Percentiles rank a stretch among this genome's conserved stretches.
Evolutionary conservation across 805 yeast species (phyloP).

Genomic region (Suhomyces kilbournensis): DNA sequence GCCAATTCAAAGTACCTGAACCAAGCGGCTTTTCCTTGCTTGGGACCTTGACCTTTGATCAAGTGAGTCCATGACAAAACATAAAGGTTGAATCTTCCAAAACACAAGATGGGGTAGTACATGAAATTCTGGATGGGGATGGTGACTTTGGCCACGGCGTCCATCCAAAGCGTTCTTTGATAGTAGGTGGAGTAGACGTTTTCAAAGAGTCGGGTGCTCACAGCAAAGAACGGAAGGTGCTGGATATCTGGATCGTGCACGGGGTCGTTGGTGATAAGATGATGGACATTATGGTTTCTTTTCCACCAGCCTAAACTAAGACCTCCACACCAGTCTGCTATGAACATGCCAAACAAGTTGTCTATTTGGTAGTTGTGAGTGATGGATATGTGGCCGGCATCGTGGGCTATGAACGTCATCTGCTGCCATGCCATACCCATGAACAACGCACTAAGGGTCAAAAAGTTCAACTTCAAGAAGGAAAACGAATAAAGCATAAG

Average conservation of each 20-base stretch:
- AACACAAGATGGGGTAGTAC: constrained; percentile 75
- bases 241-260: constrained; percentile 94
- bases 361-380: constrained; percentile 79
- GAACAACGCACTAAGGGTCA: constrained; percentile 55
- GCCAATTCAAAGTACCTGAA: constrained; percentile 72
- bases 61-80: constrained; percentile 78
- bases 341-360: constrained; percentile 64
- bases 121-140: constrained; percentile 66
- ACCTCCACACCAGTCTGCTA: constrained; percentile 86
- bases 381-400: constrained; percentile 82
- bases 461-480: constrained; percentile 45
- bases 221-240: constrained; percentile 89
- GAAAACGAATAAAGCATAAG: constrained; percentile 50
- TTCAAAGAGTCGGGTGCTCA: constrained; percentile 65
- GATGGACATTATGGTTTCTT: constrained; percentile 90
- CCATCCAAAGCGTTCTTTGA: constrained; percentile 64
- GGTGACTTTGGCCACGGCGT: constrained; percentile 54
- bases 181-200: constrained; percentile 78
- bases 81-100: constrained; percentile 85
- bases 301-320: constrained; percentile 94
- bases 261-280: constrained; percentile 86
- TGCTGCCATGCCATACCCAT: constrained; percentile 89
- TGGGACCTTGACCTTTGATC: constrained; percentile 73
- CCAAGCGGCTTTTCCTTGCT: constrained; percentile 82
- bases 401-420: constrained; percentile 82